A percentile compares a stretch with the other conserved stretches of the same genome.
Conservation (phyloP, 805 yeast genomes). For the Candida sithepensis region DNA sequence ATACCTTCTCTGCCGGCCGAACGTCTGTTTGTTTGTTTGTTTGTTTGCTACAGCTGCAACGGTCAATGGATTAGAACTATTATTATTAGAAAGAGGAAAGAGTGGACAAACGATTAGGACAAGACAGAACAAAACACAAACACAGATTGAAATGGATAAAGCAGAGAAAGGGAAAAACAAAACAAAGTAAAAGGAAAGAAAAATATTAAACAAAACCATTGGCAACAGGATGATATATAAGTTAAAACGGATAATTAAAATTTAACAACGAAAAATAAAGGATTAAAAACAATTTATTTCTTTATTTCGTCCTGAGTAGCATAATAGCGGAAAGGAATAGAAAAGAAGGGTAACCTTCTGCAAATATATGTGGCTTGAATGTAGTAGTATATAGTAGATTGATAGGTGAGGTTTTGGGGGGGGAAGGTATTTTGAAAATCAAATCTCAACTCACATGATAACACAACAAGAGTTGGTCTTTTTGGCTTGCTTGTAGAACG, state of each 20-base stretch:
- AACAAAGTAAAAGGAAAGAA: not conserved
- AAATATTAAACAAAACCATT: not conserved
- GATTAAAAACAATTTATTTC: too few species aligned
- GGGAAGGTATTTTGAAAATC: too few species aligned
- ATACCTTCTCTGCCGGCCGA: too few species aligned
- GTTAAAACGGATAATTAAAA: not conserved
- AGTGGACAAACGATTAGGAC: not conserved
- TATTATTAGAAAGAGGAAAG: too few species aligned
- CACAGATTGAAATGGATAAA: not conserved
- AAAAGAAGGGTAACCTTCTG: not conserved
- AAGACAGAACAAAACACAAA: not conserved
- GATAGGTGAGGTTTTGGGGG: conserved; percentile 8
- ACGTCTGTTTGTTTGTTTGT: too few species aligned
- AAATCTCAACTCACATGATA: conserved; percentile 58
- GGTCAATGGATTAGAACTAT: too few species aligned
- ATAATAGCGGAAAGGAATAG: too few species aligned
- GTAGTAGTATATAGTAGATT: not conserved
- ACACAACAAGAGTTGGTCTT: conserved; percentile 89
- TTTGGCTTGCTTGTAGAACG: conserved; percentile 97
- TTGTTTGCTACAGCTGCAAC: too few species aligned
- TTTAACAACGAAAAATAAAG: not conserved
- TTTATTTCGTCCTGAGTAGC: too few species aligned
- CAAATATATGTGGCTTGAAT: not conserved
- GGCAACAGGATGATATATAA: not conserved
- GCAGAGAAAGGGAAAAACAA: not conserved